A percentile compares a stretch with the other conserved stretches of the same genome.
phyloP scores from a whole-genome alignment of 768 basidiomycete genomes.

The Lactarius tabidus region DNA sequence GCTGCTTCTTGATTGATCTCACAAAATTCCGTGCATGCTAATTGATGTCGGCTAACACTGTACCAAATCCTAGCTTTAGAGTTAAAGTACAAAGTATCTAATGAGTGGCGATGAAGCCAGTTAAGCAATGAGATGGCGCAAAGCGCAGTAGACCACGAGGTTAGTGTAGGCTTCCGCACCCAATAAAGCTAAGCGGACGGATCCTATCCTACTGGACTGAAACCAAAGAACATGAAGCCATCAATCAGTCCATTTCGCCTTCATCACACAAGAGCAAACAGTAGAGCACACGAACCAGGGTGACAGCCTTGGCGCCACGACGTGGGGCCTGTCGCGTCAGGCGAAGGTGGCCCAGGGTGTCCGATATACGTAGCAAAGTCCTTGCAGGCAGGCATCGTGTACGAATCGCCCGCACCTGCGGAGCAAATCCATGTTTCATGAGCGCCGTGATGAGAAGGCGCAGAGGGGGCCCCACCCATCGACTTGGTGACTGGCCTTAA shows the following conservation, averaged over 20 bases:
- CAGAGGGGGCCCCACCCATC: slow-evolving; percentile 13
- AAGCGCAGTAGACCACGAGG: not conserved
- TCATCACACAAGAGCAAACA: not conserved
- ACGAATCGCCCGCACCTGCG: slow-evolving; percentile 2
- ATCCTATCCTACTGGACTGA: slow-evolving; percentile 15
- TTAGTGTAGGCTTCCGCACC: not conserved
- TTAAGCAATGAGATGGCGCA: not conserved
- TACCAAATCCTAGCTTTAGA: not conserved
- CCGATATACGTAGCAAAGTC: slow-evolving; percentile 15
- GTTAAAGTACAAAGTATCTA: not conserved
- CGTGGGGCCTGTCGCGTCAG: slow-evolving; percentile 9
- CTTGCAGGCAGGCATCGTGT: slow-evolving; percentile 5
- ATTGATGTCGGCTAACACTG: not conserved
- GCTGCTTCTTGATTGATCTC: not conserved
- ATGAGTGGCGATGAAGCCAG: not conserved
- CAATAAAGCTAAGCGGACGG: slow-evolving; percentile 20
- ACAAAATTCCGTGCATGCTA: not conserved
- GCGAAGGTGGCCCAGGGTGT: slow-evolving; percentile 16
- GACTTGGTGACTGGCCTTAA: slow-evolving; percentile 7
- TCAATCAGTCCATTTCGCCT: not conserved
- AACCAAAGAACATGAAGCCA: not conserved
- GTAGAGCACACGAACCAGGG: slow-evolving; percentile 1
- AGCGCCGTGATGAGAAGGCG: not conserved
- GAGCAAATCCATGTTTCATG: slow-evolving; percentile 5
- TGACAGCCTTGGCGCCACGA: slow-evolving; percentile 19